These are phyloP conservation scores for Cladosporium sp. DNA, from an alignment of 2,329 filamentous ascomycete genomes.

Conservation along the genomic window DNA sequence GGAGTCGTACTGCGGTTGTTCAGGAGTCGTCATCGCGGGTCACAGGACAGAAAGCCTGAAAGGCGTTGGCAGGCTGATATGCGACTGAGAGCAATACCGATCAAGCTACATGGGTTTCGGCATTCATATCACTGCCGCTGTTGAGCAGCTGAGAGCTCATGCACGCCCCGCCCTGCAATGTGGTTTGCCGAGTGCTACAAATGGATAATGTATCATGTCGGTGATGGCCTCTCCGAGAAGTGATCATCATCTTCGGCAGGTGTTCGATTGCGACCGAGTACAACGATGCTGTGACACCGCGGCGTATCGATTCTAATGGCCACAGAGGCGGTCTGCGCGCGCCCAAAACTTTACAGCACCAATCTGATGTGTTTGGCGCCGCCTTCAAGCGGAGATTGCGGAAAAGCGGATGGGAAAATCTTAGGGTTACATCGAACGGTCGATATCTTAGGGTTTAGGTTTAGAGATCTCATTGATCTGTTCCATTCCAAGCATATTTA, in stretches of 20 bases:
- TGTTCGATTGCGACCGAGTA: too few relatives aligned
- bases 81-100: not conserved
- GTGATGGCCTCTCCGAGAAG: not conserved
- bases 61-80: not conserved
- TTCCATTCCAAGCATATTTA: not conserved
- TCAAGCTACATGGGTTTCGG: not conserved
- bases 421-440: not conserved
- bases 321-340: too few relatives aligned
- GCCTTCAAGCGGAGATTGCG: not conserved
- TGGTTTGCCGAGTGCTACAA: not conserved
- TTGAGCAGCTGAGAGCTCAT: conserved; percentile 10
- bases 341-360: too few relatives aligned
- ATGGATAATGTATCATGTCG: not conserved
- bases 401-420: not conserved
- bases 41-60: not conserved
- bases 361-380: too few relatives aligned
- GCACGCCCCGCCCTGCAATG: conserved; percentile 14
- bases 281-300: too few relatives aligned
- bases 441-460: not conserved
- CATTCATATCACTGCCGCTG: not conserved
- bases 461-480: not conserved
- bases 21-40: not conserved
- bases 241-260: not conserved
- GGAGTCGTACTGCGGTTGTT: conserved; percentile 22
- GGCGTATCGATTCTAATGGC: too few relatives aligned